phyloP scores from a whole-genome alignment of 75 land plant species.

The Picea sitchensis region DNA sequence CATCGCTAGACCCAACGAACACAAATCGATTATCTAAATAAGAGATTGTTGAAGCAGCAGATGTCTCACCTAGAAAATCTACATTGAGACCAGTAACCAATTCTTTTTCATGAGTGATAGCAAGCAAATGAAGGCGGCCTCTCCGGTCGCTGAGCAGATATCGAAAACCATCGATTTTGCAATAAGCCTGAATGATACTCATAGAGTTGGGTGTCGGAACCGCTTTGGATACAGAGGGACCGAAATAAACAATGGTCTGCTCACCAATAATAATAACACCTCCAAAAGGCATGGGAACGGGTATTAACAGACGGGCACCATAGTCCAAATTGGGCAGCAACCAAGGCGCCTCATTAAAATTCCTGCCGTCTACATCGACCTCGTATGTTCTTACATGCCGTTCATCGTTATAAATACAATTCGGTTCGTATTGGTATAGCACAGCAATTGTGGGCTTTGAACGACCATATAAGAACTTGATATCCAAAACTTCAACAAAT shows the following conservation, averaged over 20 bases:
- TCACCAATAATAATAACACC: conserved; percentile 96
- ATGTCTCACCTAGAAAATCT: conserved; percentile 11
- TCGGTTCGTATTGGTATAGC: conserved; percentile 67
- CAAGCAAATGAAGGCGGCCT: conserved; percentile 85
- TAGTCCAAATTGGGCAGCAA: conserved; percentile 90
- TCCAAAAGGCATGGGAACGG: conserved; percentile 90
- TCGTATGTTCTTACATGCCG: conserved; percentile 98
- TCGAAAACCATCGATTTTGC: conserved; percentile 89
- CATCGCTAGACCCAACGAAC: conserved; percentile 91
- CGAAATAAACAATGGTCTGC: conserved; percentile 90
- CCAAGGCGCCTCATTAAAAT: conserved; percentile 95
- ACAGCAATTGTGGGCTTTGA: conserved; percentile 96
- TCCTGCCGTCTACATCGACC: conserved; percentile 87
- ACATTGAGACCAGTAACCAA: conserved; percentile 28
- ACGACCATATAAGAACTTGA: conserved; percentile 96
- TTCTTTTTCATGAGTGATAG: conserved; percentile 90
- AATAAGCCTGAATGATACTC: conserved; percentile 94
- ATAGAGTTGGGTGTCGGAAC: conserved; percentile 66
- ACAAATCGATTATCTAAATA: conserved; percentile 94
- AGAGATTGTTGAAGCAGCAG: conserved; percentile 90
- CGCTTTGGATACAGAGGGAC: conserved; percentile 75
- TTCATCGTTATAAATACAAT: conserved; percentile 66
- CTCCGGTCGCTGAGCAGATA: conserved; percentile 85
- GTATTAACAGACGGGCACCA: conserved; percentile 87
- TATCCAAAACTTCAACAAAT: conserved; percentile 88